These are phyloP conservation scores for Juglanconis juglandina DNA, from an alignment of 2,329 filamentous ascomycete genomes.

Conservation along the genomic window DNA sequence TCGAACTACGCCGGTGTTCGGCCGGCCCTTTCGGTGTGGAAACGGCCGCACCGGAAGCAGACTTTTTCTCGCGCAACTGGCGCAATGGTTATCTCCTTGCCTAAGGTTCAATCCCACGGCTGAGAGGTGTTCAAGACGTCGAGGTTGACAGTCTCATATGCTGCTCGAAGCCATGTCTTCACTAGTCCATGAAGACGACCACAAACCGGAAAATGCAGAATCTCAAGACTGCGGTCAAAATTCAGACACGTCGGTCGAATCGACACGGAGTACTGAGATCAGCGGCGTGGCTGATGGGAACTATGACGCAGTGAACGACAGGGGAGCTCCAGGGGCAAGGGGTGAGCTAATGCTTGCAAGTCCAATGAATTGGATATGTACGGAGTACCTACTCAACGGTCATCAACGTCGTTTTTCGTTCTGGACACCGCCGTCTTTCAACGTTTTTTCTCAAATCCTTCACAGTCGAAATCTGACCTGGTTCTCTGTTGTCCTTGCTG, in stretches of 20 bases:
- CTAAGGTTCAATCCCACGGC: too few relatives aligned
- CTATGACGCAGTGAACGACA: constrained; percentile 1
- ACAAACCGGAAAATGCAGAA: too few relatives aligned
- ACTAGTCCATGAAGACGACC: not conserved
- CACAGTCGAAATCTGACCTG: not conserved
- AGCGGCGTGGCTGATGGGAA: not conserved
- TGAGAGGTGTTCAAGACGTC: too few relatives aligned
- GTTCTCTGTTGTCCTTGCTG: not conserved
- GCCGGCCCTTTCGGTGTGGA: not conserved
- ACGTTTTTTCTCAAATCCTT: not conserved
- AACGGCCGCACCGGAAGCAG: not conserved
- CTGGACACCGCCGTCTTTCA: not conserved
- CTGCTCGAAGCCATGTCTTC: not conserved
- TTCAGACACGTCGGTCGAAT: too few relatives aligned
- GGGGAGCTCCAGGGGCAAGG: not conserved
- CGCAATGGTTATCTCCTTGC: not conserved
- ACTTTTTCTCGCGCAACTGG: not conserved
- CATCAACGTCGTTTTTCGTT: not conserved
- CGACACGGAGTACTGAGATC: too few relatives aligned
- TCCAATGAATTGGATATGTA: not conserved
- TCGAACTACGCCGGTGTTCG: not conserved
- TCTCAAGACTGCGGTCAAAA: too few relatives aligned
- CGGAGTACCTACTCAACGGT: not conserved
- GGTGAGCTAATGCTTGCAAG: not conserved
- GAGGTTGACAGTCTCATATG: not conserved